phyloP scores from a whole-genome alignment of 179 eudicot genomes.

The Beta macrorhiza region DNA sequence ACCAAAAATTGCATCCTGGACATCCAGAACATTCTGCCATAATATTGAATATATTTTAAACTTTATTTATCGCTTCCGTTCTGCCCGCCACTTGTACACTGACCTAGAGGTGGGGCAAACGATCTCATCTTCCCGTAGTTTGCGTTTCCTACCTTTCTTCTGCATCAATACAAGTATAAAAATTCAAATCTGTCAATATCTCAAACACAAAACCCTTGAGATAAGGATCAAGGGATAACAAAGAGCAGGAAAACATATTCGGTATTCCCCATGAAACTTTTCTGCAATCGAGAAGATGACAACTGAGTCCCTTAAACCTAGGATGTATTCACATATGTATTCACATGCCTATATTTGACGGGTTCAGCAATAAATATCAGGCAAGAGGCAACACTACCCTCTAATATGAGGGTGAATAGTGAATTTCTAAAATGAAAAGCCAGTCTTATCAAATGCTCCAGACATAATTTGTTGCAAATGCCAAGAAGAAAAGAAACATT shows the following conservation, averaged over 20 bases:
- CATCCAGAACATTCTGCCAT: neutral
- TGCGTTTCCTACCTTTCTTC: constrained; percentile 89
- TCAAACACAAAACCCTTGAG: too few species aligned
- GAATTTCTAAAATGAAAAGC: neutral
- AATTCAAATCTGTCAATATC: too few species aligned
- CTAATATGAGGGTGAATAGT: neutral
- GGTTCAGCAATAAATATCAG: neutral
- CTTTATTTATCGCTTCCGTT: constrained; percentile 62
- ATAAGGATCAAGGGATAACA: neutral
- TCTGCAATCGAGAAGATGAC: neutral
- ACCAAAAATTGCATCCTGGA: too few species aligned
- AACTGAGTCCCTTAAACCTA: neutral
- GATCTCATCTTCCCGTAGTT: constrained; percentile 78
- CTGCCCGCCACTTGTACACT: constrained; percentile 79
- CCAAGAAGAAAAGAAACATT: neutral
- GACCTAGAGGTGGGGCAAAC: constrained; percentile 55
- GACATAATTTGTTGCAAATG: neutral
- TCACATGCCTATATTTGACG: neutral
- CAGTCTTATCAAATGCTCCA: neutral
- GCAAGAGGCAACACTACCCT: neutral
- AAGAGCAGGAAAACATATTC: neutral
- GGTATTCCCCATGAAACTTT: neutral
- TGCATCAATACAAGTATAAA: constrained; percentile 26
- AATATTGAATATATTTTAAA: neutral
- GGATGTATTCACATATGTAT: neutral